A percentile compares a stretch with the other conserved stretches of the same genome.
Conservation (phyloP, 305 asterid species). For the Withania somnifera region DNA sequence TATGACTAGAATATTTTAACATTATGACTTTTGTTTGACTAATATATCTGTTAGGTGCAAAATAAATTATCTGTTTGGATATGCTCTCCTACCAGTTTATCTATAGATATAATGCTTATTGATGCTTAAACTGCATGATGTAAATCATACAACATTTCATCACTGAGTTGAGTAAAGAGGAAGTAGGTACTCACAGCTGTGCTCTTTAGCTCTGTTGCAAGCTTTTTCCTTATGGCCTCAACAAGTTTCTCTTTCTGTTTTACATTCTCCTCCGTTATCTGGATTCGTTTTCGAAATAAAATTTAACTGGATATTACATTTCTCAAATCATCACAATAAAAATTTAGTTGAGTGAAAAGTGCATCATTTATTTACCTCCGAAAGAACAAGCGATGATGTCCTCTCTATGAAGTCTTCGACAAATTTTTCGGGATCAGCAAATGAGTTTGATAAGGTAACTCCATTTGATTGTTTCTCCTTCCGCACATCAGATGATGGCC, state of each 20-base stretch:
- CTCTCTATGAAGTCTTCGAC: slow-evolving; percentile 65
- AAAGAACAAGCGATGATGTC: slow-evolving; percentile 40
- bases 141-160: neutral
- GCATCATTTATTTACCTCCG: slow-evolving; percentile 41
- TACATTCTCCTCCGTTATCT: slow-evolving; percentile 40
- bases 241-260: slow-evolving; percentile 46
- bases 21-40: neutral
- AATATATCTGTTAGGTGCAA: neutral
- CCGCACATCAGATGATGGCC: slow-evolving; percentile 31
- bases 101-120: neutral
- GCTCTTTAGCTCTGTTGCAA: slow-evolving; percentile 52
- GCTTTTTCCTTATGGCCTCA: slow-evolving; percentile 36
- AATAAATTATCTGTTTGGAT: neutral
- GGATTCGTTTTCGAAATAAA: neutral
- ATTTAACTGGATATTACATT: neutral
- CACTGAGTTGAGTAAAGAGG: neutral
- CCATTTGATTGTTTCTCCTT: slow-evolving; percentile 34
- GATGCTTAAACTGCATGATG: neutral
- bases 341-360: neutral
- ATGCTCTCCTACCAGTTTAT: neutral
- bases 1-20: neutral
- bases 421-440: slow-evolving; percentile 58
- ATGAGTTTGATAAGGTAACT: slow-evolving; percentile 18
- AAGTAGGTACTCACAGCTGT: slow-evolving; percentile 45
- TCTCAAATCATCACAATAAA: neutral